Evolutionary conservation across 164 flowering plant genomes (phyloP), one percentile per base, ranked within the genome.

Genomic region (Chloranthus sessilifolius): DNA sequence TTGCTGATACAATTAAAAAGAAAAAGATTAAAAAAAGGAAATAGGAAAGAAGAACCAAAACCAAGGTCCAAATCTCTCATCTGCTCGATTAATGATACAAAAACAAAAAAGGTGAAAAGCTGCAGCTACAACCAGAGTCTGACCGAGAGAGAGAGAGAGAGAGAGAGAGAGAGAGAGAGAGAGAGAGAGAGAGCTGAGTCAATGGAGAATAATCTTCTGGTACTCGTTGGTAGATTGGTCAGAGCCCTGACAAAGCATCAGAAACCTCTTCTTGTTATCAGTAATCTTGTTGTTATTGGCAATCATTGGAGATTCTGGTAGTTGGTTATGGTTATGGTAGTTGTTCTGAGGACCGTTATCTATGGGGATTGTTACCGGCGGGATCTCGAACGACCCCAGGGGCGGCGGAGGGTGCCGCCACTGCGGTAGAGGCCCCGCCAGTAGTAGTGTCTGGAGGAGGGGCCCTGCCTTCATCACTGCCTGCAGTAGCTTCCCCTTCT

Each of bases 401-500:
- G 82, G 92, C 10, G 96, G 98, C 11, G 98, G 98, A 19, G 96
- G 98, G 66, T 82, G 88, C 58, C 82, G 73, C 98, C 98, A 91
- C 65, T 82, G 83, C 8, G 98, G 98, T 2, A 91, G 78, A 1
- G 92, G 90, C 25, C 98, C 98, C 5, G 98, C 92, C 44, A 91
- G 62, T 16, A 91, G 79, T 0, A 91, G 77, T 1, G 90, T 88
- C 62, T 91, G 95, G 2, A 91, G 75, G 8, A 91, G 78, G n/a
- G 98, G 98, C 40, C 98, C 98, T 2, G 98, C 98, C 42, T 82
- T 78, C 80, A 82, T 83, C 50, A 91, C 98, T 8, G 96, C 96
- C 61, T 91, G 77, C 36, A 91, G 69, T 45, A 91, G 76, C 77
- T 76, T 85, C 3, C 98, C 98, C 43, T 91, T 85, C 71, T 91